Base-by-base conservation (phyloP, 2,329 filamentous ascomycete genomes). In the Pseudogymnoascus sp. region DNA sequence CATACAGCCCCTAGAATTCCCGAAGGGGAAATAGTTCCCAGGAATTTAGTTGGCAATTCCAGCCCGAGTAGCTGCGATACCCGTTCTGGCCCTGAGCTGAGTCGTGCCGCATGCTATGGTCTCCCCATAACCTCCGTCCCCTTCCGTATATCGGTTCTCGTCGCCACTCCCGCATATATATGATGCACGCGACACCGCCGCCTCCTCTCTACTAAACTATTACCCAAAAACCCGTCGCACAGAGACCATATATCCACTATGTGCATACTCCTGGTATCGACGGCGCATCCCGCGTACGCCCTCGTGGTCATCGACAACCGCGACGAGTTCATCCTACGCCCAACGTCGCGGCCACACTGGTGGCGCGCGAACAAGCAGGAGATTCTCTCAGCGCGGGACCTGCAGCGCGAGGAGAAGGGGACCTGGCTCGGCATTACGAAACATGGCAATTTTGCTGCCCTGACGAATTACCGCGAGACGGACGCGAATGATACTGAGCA, bases 191-290 rank as follows among this genome's bases (percentile, higher is more conserved):
- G 28, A 57, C 50, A 21, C 50, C 50, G 4, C 28, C 6, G 15
- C 15, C 10, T 21, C 11, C 50, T 33, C n/a, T 15, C 50, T 13
- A 57, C 50, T 13, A 57, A 57, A 57, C 1, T 35, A 57, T 21
- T 35, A 57, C 17, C n/a, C 17, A 33, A 35, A 15, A 57, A 3
- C n/a, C 17, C 11, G 28, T 35, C 7, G 17, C 28, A 21, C 28
- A 33, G 50, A 57, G 28, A 5, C 50, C n/a, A 35, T 57, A 33
- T 33, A 57, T 21, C 28, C 17, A 57, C 50, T 9, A 93, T 93
- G 89, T 93, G 90, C 73, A 92, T 93, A 76, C 87, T 86, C 60
- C 79, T 93, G 53, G 78, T 91, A 64, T 90, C 89, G 26, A 93
- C 89, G 17, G 82, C 87, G 53, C 89, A 93, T 72, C 89, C 90